phyloP scores from a whole-genome alignment of 163 green algal genomes.

The Chloroidium sp. region DNA sequence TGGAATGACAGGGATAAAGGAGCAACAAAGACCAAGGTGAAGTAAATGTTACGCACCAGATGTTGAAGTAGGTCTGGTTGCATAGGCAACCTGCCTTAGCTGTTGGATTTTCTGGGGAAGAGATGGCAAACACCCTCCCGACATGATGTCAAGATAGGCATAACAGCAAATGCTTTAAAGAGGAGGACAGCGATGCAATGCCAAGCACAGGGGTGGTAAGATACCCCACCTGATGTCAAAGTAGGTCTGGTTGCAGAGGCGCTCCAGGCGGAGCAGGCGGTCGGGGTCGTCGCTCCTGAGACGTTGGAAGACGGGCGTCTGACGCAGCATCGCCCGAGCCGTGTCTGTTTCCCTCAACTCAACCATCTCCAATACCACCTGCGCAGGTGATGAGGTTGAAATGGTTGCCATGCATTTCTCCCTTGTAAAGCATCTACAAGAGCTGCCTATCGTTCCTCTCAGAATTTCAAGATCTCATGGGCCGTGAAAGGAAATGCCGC shows the following conservation, averaged over 20 bases:
- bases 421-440: too few relatives aligned
- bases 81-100: conserved; percentile 30
- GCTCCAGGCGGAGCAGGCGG: conserved; percentile 69
- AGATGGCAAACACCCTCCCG: too few relatives aligned
- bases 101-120: too few relatives aligned
- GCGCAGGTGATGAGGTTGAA: conserved; percentile 1
- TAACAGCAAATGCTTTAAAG: not conserved
- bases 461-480: too few relatives aligned
- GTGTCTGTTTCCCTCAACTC: conserved; percentile 90
- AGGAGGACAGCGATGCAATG: not conserved
- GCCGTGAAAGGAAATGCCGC: too few relatives aligned
- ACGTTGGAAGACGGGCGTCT: conserved; percentile 50
- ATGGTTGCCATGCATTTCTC: not conserved
- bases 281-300: conserved; percentile 69
- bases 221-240: conserved; percentile 29
- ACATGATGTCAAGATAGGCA: too few relatives aligned
- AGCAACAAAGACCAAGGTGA: not conserved
- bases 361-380: conserved; percentile 93
- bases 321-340: conserved; percentile 75
- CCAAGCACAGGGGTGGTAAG: not conserved
- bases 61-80: conserved; percentile 33
- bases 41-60: conserved; percentile 9
- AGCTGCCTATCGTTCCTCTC: too few relatives aligned
- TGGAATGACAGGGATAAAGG: not conserved
- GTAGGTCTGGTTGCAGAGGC: conserved; percentile 43